A percentile compares a stretch with the other conserved stretches of the same genome.
Conservation (phyloP, 2,329 filamentous ascomycete genomes). For the Neurospora crassa region DNA sequence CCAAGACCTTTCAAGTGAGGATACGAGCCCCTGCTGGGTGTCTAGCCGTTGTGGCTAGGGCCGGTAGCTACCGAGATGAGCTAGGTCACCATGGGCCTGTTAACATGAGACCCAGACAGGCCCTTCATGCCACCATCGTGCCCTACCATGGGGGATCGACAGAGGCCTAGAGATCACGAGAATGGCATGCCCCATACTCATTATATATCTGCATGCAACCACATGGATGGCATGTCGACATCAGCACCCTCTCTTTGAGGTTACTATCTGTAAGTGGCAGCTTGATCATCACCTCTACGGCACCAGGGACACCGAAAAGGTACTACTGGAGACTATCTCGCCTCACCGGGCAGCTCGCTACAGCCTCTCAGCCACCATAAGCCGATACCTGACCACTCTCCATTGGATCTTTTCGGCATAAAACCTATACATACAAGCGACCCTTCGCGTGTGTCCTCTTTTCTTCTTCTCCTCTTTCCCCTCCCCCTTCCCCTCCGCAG, state of each 20-base stretch:
- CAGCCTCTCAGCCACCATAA: not conserved
- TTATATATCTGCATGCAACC: not conserved
- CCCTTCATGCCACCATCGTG: not conserved
- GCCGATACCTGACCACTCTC: not conserved
- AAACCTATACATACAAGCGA: not conserved
- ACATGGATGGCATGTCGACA: not conserved
- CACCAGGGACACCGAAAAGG: not conserved
- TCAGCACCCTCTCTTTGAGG: not conserved
- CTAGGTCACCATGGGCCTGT: not conserved
- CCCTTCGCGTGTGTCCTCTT: not conserved
- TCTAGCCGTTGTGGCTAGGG: not conserved
- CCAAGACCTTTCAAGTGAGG: not conserved
- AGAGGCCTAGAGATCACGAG: not conserved
- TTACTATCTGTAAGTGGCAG: not conserved
- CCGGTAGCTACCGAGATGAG: not conserved
- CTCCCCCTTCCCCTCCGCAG: not conserved
- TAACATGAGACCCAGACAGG: not conserved
- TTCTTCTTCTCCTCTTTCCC: not conserved
- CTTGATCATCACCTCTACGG: not conserved
- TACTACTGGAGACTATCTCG: not conserved
- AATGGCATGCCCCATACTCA: not conserved
- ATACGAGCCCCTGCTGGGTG: not conserved
- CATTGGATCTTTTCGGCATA: not conserved
- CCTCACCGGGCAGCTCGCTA: not conserved
- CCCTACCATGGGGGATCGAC: not conserved